A percentile compares a stretch with the other conserved stretches of the same genome.
These are phyloP conservation scores for Inga leiocalycina DNA, from an alignment of 306 rosid genomes.

Conservation along the genomic window DNA sequence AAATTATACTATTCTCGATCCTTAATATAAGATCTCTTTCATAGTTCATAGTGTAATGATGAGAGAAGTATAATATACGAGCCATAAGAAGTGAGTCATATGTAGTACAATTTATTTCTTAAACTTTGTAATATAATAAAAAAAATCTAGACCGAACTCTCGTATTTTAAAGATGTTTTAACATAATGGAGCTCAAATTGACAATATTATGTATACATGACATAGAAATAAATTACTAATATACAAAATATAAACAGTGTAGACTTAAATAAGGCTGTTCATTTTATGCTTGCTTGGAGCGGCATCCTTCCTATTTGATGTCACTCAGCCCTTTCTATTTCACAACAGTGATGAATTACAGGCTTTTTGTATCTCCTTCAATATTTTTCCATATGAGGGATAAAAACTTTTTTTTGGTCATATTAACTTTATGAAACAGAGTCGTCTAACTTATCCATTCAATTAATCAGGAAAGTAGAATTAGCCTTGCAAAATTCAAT, in stretches of 20 bases:
- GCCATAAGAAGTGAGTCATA: no score
- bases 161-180: background rate
- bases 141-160: background rate
- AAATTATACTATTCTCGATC: no score
- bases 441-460: background rate
- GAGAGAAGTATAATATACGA: no score
- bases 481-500: background rate
- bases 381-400: constrained; percentile 13
- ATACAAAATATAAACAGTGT: background rate
- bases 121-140: background rate
- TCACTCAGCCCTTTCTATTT: background rate
- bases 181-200: background rate
- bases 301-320: background rate
- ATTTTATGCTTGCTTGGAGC: no score
- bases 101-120: no score
- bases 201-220: background rate
- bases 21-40: no score
- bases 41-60: no score
- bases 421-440: constrained; percentile 24
- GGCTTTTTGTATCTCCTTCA: constrained; percentile 1
- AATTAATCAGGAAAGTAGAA: constrained; percentile 17
- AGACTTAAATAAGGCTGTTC: background rate
- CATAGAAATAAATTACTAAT: background rate
- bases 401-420: constrained; percentile 31
- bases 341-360: background rate